Evolutionary conservation across 495 filamentous ascomycete genomes (phyloP).

Genomic region (Neurospora sublineolata): DNA sequence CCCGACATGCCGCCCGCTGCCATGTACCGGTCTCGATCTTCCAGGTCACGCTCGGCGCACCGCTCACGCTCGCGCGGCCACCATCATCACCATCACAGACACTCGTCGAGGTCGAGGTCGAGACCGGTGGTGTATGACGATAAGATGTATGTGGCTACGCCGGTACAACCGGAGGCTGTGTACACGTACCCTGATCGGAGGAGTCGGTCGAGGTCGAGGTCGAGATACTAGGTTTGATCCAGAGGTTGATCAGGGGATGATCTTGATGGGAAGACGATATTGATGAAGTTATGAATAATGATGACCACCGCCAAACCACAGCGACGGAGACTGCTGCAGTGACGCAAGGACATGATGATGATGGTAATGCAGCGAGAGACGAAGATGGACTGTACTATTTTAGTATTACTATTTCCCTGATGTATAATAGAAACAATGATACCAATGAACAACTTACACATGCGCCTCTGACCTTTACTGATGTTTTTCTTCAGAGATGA

Average conservation of each 20-base stretch:
- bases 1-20: conserved; percentile 8
- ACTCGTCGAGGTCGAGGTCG: not conserved
- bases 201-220: not conserved
- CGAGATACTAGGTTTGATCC: not conserved
- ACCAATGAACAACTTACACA: not conserved
- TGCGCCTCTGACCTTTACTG: not conserved
- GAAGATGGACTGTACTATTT: not conserved
- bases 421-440: not conserved
- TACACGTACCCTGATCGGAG: not conserved
- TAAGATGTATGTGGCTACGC: not conserved
- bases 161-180: not conserved
- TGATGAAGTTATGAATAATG: not conserved
- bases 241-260: not conserved
- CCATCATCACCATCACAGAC: not conserved
- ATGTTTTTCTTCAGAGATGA: not conserved
- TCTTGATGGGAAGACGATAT: not conserved
- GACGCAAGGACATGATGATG: not conserved
- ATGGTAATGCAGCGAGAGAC: not conserved
- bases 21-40: conserved; percentile 4
- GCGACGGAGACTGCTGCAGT: not conserved
- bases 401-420: not conserved
- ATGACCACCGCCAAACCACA: not conserved
- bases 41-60: not conserved
- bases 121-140: not conserved
- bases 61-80: not conserved